Conservation (phyloP, 2,329 filamentous ascomycete genomes). For the Albophoma yamanashiensis region DNA sequence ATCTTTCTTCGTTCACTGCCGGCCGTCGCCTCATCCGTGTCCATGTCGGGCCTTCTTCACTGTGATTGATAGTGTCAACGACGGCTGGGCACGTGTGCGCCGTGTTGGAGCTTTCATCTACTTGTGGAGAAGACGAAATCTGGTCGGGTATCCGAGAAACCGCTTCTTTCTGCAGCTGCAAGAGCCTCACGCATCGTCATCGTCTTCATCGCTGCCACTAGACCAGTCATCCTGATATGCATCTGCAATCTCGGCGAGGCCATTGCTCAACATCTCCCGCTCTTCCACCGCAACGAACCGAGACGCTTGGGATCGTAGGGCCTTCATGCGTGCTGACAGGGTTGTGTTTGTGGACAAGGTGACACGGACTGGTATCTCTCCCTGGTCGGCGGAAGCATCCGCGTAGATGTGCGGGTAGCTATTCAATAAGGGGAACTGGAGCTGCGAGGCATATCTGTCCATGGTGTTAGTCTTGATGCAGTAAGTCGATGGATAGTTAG, state of each 20-base stretch:
- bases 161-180: background rate
- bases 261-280: constrained; percentile 71
- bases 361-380: constrained; percentile 33
- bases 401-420: constrained; percentile 74
- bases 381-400: constrained; percentile 20
- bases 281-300: constrained; percentile 63
- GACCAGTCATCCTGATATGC: constrained; percentile 85
- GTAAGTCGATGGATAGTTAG: background rate
- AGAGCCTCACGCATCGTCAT: constrained; percentile 41
- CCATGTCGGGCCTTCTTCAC: background rate
- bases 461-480: background rate
- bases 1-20: no score
- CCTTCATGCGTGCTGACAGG: constrained; percentile 58
- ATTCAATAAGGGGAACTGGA: constrained; percentile 53
- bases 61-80: background rate
- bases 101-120: background rate
- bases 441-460: constrained; percentile 3
- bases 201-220: constrained; percentile 61
- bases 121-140: background rate
- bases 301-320: constrained; percentile 51
- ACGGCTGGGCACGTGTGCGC: background rate
- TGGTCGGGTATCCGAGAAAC: background rate
- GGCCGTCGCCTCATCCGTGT: background rate
- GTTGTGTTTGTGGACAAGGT: constrained; percentile 64
- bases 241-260: constrained; percentile 71